Base-by-base conservation (phyloP, 805 yeast genomes). In the Ogataea ramenticola region DNA sequence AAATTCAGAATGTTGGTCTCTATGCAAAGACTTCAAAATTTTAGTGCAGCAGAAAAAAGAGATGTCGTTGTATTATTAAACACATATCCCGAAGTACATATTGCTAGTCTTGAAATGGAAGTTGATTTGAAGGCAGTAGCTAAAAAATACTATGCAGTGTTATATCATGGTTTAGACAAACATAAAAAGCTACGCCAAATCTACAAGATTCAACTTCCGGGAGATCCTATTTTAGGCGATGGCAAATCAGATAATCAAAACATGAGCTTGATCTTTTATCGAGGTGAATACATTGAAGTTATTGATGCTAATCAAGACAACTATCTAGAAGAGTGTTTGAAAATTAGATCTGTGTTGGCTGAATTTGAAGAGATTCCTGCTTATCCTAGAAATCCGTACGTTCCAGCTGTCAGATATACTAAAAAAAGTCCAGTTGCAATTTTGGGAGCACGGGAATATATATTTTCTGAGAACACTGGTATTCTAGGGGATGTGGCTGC, bases 251-350 rank as follows among this genome's bases (percentile, higher is more conserved):
- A 91, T 61, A 91, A 91, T 61, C 98, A 91, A 65, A 91, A 91
- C 58, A 86, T 86, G 60, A 79, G 95, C 2, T 60, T 91, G 34
- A 80, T 90, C 14, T 91, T 86, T 64, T 82, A 85, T 61, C 77
- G 98, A 44, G 98, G 98, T 20, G 98, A 91, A 58, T 90, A 89
- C 59, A 82, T 91, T 50, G 97, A 91, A 67, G 89, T 90, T 3
- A 80, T 91, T 46, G 98, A 91, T 71, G 96, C 98, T 1, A 91
- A 91, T 55, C 98, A 91, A 66, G 98, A 91, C 61, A 91, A 91
- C 60, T 91, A 91, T 57, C 64, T 91, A 27, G 98, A 91, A 61
- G 98, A 91, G 63, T 91, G 98, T 60, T 64, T 91, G 49, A 91
- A 91, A 68, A 84, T 91, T 34, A 76, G 96, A 53, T 79, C 95